These are phyloP conservation scores for grape (Vitis vinifera) DNA, from an alignment of 164 flowering plant genomes.

Conservation along the genomic window DNA sequence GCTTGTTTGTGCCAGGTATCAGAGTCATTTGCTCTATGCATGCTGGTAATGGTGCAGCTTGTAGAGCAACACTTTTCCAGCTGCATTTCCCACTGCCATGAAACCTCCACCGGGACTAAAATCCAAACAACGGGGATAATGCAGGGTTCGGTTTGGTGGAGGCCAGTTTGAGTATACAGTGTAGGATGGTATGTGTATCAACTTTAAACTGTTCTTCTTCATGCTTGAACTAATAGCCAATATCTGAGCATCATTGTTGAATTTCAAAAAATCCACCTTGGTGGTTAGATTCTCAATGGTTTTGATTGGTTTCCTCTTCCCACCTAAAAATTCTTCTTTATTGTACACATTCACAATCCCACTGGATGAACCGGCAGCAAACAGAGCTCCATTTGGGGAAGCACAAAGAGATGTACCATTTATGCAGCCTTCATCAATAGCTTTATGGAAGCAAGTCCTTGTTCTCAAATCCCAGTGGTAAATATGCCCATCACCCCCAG, in stretches of 20 bases:
- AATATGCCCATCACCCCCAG: slow-evolving; percentile 92
- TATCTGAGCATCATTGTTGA: slow-evolving; percentile 78
- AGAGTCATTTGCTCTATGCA: no score
- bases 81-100: no score
- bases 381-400: slow-evolving; percentile 57
- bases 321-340: slow-evolving; percentile 77
- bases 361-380: slow-evolving; percentile 89
- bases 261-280: slow-evolving; percentile 67
- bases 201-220: slow-evolving; percentile 57
- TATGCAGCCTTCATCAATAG: slow-evolving; percentile 81
- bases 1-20: no score
- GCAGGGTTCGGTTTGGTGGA: no score
- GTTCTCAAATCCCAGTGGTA: slow-evolving; percentile 96
- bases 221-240: slow-evolving; percentile 76
- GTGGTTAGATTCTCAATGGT: slow-evolving; percentile 75
- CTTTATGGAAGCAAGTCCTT: slow-evolving; percentile 75
- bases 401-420: slow-evolving; percentile 66
- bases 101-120: no score
- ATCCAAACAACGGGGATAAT: no score
- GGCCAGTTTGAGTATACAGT: no score
- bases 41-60: no score
- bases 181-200: no score
- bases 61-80: no score
- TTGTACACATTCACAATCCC: slow-evolving; percentile 91
- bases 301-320: slow-evolving; percentile 83